Evolutionary conservation across 495 filamentous ascomycete genomes (phyloP).

Genomic region (Trypethelium eluteriae): DNA sequence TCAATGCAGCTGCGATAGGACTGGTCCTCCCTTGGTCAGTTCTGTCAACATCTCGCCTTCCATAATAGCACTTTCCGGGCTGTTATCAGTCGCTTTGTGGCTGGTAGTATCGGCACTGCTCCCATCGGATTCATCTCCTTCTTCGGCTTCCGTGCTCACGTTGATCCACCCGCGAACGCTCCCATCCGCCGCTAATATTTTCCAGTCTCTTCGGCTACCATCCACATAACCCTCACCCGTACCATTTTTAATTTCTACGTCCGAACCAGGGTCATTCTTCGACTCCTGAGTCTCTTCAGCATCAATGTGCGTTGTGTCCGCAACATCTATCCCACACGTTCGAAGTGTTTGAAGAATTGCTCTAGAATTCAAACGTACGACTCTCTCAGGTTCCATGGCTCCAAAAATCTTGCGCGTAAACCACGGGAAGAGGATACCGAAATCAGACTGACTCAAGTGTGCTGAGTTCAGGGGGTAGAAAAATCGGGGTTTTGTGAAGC

Average conservation of each 20-base stretch:
- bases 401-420: constrained; percentile 51
- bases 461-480: constrained; percentile 58
- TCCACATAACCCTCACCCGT: not conserved
- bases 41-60: constrained; percentile 9
- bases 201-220: not conserved
- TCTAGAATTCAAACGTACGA: constrained; percentile 54
- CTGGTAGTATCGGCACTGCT: not conserved
- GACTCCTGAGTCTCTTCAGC: constrained; percentile 12
- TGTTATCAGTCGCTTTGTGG: not conserved
- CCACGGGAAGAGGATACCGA: constrained; percentile 68
- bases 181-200: not conserved
- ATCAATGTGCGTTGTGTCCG: constrained; percentile 44
- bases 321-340: constrained; percentile 43
- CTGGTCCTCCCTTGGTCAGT: constrained; percentile 2
- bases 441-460: constrained; percentile 69
- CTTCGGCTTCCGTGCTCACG: not conserved
- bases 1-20: not conserved
- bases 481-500: constrained; percentile 32
- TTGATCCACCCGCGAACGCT: not conserved
- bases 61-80: not conserved
- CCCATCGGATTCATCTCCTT: not conserved
- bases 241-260: constrained; percentile 1
- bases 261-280: not conserved
- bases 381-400: constrained; percentile 53
- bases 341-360: constrained; percentile 57